These are phyloP conservation scores for Herpotrichia juniperi DNA, from an alignment of 2,329 filamentous ascomycete species.

Conservation along the genomic window DNA sequence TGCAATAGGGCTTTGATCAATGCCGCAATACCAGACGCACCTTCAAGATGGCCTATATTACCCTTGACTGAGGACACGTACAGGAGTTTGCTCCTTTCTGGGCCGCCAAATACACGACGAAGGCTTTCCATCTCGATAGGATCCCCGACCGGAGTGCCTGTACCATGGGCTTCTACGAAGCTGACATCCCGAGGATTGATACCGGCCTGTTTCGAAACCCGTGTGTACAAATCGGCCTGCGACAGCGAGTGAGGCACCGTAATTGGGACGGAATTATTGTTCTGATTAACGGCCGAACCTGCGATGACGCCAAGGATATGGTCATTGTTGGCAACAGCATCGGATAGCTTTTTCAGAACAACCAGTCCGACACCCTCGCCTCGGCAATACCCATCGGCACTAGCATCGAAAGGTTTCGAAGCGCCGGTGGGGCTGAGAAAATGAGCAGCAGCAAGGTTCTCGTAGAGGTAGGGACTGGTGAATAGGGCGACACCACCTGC, in stretches of 20 bases:
- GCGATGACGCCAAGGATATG: constrained; percentile 54
- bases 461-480: constrained; percentile 31
- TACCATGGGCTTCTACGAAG: constrained; percentile 25
- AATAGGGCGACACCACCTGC: constrained; percentile 46
- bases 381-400: constrained; percentile 61
- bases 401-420: constrained; percentile 48
- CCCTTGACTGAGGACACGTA: neutral
- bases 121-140: constrained; percentile 24
- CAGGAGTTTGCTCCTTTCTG: neutral
- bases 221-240: constrained; percentile 13
- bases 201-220: constrained; percentile 9
- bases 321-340: constrained; percentile 58
- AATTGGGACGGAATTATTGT: constrained; percentile 14
- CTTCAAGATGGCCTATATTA: constrained; percentile 37
- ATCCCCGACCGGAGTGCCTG: constrained; percentile 29
- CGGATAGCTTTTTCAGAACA: constrained; percentile 56
- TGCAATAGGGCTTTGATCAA: too few relatives aligned
- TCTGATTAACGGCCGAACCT: constrained; percentile 18
- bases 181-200: constrained; percentile 8
- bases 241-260: constrained; percentile 17
- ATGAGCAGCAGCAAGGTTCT: constrained; percentile 43
- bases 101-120: constrained; percentile 18
- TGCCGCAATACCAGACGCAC: constrained; percentile 22
- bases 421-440: constrained; percentile 54
- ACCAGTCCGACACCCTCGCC: constrained; percentile 56